Conservation (phyloP, 2,329 filamentous ascomycete species). For the Microdochium bolleyi region DNA sequence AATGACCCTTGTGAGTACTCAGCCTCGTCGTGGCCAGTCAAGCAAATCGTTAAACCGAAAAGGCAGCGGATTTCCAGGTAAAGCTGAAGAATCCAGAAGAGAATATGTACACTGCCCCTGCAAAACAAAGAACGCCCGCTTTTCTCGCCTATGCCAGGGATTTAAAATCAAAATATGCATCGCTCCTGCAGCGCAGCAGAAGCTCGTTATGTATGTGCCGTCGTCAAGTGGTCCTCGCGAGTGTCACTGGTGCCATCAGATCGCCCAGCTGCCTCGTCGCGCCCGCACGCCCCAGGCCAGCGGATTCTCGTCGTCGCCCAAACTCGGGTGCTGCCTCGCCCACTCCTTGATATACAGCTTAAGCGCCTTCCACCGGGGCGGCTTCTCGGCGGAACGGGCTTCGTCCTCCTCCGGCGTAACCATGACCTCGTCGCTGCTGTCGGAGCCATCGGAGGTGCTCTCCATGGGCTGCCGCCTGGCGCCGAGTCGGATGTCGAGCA, state of each 20-base stretch:
- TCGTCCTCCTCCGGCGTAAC: constrained; percentile 29
- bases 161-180: too few species aligned
- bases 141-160: too few species aligned
- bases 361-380: constrained; percentile 72
- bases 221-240: not conserved
- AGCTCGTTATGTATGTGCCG: too few species aligned
- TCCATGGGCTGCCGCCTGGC: constrained; percentile 13
- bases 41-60: too few species aligned
- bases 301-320: constrained; percentile 48
- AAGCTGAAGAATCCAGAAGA: too few species aligned
- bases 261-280: constrained; percentile 65
- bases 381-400: constrained; percentile 33
- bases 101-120: too few species aligned
- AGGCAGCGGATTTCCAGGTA: too few species aligned
- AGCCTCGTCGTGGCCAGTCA: too few species aligned
- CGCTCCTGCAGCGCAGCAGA: too few species aligned
- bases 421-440: constrained; percentile 17
- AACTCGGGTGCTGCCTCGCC: constrained; percentile 76
- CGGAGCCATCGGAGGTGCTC: not conserved
- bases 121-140: too few species aligned
- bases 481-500: constrained; percentile 44
- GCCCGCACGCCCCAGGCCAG: constrained; percentile 62
- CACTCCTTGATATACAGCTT: constrained; percentile 81
- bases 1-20: too few species aligned
- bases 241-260: constrained; percentile 25